These are phyloP conservation scores for Ambrosiella cleistominuta DNA, from an alignment of 2,329 filamentous ascomycete genomes.

Conservation along the genomic window DNA sequence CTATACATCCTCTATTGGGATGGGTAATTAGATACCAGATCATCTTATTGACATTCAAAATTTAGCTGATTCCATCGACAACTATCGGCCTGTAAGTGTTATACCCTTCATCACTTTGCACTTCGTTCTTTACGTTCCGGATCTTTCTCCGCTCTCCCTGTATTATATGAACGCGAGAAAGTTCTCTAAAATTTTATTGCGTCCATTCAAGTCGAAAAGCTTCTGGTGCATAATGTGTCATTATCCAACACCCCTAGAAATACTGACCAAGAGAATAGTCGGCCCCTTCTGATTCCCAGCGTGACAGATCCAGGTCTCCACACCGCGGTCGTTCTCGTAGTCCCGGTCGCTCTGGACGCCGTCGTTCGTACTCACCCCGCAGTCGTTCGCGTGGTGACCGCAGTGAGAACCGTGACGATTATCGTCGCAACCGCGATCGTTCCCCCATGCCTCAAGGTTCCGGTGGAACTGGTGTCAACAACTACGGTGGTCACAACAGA, in stretches of 20 bases:
- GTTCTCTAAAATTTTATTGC: too few species aligned
- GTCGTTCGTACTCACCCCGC: slow-evolving; percentile 63
- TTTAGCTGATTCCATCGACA: slow-evolving; percentile 42
- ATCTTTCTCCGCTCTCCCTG: too few species aligned
- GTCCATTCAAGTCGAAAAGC: too few species aligned
- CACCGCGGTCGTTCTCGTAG: slow-evolving; percentile 71
- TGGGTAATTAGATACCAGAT: neutral
- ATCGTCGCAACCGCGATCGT: slow-evolving; percentile 56
- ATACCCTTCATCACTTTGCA: neutral
- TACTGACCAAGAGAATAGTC: neutral
- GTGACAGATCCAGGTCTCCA: slow-evolving; percentile 67
- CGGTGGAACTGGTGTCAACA: slow-evolving; percentile 51
- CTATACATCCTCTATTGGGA: too few species aligned
- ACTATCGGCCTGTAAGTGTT: slow-evolving; percentile 40
- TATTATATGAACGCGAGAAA: too few species aligned
- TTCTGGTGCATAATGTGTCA: too few species aligned
- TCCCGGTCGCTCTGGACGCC: slow-evolving; percentile 49
- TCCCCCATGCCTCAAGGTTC: slow-evolving; percentile 65
- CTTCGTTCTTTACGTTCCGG: too few species aligned
- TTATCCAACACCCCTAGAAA: too few species aligned
- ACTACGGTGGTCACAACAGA: slow-evolving; percentile 53
- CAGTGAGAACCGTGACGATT: slow-evolving; percentile 50
- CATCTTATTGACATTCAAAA: slow-evolving; percentile 21
- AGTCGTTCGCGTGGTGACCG: slow-evolving; percentile 50
- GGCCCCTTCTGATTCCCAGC: slow-evolving; percentile 32